Evolutionary conservation across 306 rosid genomes (phyloP).

Genomic region (Rubus parviflorus): DNA sequence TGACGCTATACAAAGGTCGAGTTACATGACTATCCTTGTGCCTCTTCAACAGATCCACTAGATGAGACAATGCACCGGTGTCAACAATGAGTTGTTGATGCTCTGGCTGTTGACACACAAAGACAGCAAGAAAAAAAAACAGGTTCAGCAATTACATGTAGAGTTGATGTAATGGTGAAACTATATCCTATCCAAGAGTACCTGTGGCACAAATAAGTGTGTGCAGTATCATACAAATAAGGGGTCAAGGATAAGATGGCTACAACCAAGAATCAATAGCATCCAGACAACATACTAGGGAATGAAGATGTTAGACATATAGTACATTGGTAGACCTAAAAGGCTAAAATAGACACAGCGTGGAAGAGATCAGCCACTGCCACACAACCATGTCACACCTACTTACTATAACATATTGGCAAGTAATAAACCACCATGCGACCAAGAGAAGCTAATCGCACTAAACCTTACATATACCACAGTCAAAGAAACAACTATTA

Average conservation of each 20-base stretch:
- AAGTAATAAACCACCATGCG: conserved; percentile 2
- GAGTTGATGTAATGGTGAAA: background rate
- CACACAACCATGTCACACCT: background rate
- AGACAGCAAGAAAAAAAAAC: conserved; percentile 10
- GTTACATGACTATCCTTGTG: conserved; percentile 50
- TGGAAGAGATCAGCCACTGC: background rate
- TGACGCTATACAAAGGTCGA: conserved; percentile 82
- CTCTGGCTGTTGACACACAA: conserved; percentile 77
- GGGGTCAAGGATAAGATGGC: background rate
- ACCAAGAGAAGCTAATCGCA: background rate
- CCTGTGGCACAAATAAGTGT: background rate
- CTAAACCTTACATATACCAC: background rate
- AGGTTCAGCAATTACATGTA: conserved; percentile 40
- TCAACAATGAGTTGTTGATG: conserved; percentile 96
- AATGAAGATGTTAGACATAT: background rate
- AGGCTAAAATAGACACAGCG: background rate
- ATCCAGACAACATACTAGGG: background rate
- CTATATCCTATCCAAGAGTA: background rate
- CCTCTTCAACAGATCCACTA: conserved; percentile 85
- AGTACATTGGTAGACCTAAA: background rate
- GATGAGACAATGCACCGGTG: conserved; percentile 74
- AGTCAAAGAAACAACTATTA: background rate
- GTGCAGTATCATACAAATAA: background rate
- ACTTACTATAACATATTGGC: background rate
- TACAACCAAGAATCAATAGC: conserved; percentile 5